A percentile compares a stretch with the other conserved stretches of the same genome.
Evolutionary conservation across 2,329 filamentous ascomycete species (phyloP).

Genomic region (Metarhizium sp.): DNA sequence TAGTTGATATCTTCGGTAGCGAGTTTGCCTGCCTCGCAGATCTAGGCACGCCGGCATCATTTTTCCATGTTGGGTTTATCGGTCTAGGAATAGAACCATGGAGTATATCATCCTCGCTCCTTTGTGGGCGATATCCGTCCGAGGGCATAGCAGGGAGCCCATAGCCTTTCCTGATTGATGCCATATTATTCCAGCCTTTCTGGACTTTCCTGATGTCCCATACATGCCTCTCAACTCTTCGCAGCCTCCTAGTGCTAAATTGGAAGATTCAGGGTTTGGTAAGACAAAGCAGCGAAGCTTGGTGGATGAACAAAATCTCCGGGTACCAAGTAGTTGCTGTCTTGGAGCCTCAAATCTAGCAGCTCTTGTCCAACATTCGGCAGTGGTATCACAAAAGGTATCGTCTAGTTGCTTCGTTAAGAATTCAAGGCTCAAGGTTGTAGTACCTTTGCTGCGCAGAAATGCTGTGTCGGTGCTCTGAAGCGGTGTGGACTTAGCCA

Average conservation of each 20-base stretch:
- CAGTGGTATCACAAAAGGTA: neutral
- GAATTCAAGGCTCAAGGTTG: neutral
- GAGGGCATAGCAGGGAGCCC: constrained; percentile 30
- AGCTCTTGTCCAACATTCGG: neutral
- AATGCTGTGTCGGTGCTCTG: neutral
- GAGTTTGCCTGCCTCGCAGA: constrained; percentile 9
- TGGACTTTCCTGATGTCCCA: constrained; percentile 8
- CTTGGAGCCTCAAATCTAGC: neutral
- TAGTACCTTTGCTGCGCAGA: neutral
- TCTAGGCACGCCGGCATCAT: constrained; percentile 11
- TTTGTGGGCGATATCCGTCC: constrained; percentile 23
- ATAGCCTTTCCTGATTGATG: constrained; percentile 30
- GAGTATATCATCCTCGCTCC: constrained; percentile 13
- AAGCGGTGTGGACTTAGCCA: neutral
- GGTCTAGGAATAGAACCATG: constrained; percentile 14
- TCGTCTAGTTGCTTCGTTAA: neutral
- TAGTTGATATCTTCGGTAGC: constrained; percentile 11
- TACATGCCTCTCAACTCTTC: constrained; percentile 11
- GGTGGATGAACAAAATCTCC: neutral
- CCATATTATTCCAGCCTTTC: constrained; percentile 29
- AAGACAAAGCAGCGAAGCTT: neutral
- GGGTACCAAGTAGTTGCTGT: neutral
- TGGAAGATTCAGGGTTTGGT: neutral
- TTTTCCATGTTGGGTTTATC: constrained; percentile 13
- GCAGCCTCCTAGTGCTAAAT: neutral